Evolutionary conservation across 352 stramenopile genomes (phyloP).

Genomic region (Sclerospora graminicola): DNA sequence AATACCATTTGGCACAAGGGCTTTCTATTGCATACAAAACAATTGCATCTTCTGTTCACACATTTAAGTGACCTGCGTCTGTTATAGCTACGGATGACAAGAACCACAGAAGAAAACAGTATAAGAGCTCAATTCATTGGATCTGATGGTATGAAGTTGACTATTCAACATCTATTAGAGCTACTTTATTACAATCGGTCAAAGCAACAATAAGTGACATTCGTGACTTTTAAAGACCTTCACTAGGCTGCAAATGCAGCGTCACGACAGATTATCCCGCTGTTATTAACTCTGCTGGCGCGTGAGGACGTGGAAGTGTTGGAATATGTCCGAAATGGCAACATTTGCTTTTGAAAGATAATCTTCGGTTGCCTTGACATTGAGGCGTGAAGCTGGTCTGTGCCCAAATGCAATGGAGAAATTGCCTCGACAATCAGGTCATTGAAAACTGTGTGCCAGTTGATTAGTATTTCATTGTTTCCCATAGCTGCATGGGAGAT

Average conservation of each 20-base stretch:
- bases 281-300: conserved; percentile 12
- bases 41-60: no score
- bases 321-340: conserved; percentile 9
- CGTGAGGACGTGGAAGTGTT: conserved; percentile 10
- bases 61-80: no score
- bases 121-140: no score
- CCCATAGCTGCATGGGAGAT: conserved; percentile 41
- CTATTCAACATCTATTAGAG: no score
- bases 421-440: conserved; percentile 35
- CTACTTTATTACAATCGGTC: no score
- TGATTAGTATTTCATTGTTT: conserved; percentile 31
- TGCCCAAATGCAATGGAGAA: conserved; percentile 19
- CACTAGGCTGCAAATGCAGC: conserved; percentile 20
- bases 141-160: no score
- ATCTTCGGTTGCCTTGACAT: conserved; percentile 22
- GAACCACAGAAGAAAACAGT: no score
- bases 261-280: conserved; percentile 16
- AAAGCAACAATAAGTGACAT: no score
- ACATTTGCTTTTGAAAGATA: conserved; percentile 24
- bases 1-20: no score
- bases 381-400: conserved; percentile 10
- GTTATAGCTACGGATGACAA: no score
- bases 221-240: conserved; percentile 19
- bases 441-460: conserved; percentile 66
- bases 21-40: no score